Base-by-base conservation (phyloP, 2,329 filamentous ascomycete genomes). In the Exophiala phaeomuriformis region DNA sequence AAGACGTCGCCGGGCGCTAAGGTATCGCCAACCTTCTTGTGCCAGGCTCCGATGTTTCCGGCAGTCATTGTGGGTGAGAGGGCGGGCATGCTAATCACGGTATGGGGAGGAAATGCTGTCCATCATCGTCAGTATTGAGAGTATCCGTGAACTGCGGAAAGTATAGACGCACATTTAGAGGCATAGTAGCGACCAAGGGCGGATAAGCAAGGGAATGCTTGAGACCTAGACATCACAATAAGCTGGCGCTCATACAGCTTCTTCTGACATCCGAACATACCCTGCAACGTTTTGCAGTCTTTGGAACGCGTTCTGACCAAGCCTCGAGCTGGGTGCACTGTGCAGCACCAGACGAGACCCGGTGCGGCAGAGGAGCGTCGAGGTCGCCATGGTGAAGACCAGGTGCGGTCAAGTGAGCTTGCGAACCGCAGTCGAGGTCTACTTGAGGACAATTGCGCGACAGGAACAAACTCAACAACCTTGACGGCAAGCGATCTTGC, bases 21-120 rank as follows among this genome's bases (percentile, higher is more conserved):
- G 59, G 77, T 68, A 72, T 98, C 93, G 69, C 93, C 93, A 63
- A 84, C 79, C 78, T 96, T 94, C 82, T 97, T 98, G 78, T 97
- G 89, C 93, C 93, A 98, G 61, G 84, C 77, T 66, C 93, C 94
- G 72, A 98, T 95, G 77, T 95, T 95, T 71, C 93, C 93, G 59
- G 88, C 79, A 61, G 88, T 90, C 93, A 98, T 98, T 65, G 93
- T 98, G 51, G 93, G 93, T 60, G 93, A 98, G 67, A 98, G 80
- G 55, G 93, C 93, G 62, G 93, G 93, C 93, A 98, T 98, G 79
- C 83, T 93, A 77, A 98, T 85, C 72, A 98, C 78, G 64, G 87
- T 91, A 77, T 98, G 93, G 64, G 90, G 83, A 63, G 93, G 94
- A 77, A 88, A 97, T 47, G 91, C 94, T 93, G 47, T 58, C 48